Evolutionary conservation across 164 flowering plant genomes (phyloP).

Genomic region (Cinnamomum chago): DNA sequence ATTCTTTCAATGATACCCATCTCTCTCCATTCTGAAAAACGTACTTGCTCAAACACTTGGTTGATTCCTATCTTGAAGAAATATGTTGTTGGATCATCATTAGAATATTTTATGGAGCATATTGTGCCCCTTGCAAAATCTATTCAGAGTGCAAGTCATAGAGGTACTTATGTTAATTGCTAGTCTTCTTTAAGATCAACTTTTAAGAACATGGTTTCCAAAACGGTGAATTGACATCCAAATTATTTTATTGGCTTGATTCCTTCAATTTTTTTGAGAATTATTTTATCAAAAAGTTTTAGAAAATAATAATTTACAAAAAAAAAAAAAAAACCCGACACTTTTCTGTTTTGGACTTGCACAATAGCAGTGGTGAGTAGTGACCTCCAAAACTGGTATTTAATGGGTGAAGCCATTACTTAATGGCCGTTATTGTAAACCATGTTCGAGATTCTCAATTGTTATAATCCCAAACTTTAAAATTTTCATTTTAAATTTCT

Average conservation of each 20-base stretch:
- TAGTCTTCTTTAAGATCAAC: background rate
- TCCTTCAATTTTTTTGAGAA: background rate
- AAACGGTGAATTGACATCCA: too few relatives aligned
- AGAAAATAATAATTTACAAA: too few relatives aligned
- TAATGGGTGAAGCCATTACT: too few relatives aligned
- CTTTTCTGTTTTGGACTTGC: too few relatives aligned
- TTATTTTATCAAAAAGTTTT: background rate
- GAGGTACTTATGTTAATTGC: conserved; percentile 46
- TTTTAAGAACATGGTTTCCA: too few relatives aligned
- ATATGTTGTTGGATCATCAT: conserved; percentile 64
- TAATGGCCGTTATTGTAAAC: too few relatives aligned
- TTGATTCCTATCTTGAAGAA: conserved; percentile 71
- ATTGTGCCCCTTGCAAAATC: conserved; percentile 76
- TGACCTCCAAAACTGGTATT: too few relatives aligned
- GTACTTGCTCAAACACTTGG: conserved; percentile 65
- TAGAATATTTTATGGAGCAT: conserved; percentile 61
- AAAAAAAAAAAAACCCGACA: too few relatives aligned
- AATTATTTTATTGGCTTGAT: background rate
- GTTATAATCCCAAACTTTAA: background rate
- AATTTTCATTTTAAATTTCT: conserved; percentile 12
- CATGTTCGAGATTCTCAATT: background rate
- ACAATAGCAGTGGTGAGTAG: too few relatives aligned
- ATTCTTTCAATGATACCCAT: conserved; percentile 63
- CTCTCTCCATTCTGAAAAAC: conserved; percentile 38
- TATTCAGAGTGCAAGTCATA: conserved; percentile 35